Conservation (phyloP, 2,329 filamentous ascomycete species). For the Xylariaceae sp. region DNA sequence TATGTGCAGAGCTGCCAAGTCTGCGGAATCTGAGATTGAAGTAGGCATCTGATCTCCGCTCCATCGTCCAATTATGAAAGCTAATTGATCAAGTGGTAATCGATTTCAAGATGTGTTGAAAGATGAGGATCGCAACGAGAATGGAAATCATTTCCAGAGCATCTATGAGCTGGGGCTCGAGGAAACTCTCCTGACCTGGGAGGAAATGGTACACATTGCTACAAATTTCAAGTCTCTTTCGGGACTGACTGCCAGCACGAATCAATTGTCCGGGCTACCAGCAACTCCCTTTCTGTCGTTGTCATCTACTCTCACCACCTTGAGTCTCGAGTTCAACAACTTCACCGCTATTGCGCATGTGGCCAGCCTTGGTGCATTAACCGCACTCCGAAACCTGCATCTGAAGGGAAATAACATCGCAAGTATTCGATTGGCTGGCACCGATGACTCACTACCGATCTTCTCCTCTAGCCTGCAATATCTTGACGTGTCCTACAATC, state of each 20-base stretch:
- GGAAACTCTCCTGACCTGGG: constrained; percentile 65
- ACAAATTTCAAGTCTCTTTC: constrained; percentile 52
- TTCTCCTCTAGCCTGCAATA: constrained; percentile 59
- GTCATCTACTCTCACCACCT: constrained; percentile 52
- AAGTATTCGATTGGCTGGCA: constrained; percentile 30
- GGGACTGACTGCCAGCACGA: constrained; percentile 53
- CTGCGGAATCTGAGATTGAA: constrained; percentile 68
- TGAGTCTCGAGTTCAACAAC: constrained; percentile 72
- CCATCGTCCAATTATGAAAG: not conserved
- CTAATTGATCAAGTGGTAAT: constrained; percentile 60
- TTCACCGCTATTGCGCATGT: constrained; percentile 61
- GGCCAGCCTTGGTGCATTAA: constrained; percentile 48
- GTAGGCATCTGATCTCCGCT: constrained; percentile 45
- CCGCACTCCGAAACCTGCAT: constrained; percentile 57
- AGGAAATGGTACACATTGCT: constrained; percentile 56
- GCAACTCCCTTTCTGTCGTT: constrained; percentile 39
- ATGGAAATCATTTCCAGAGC: constrained; percentile 43
- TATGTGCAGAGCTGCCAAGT: constrained; percentile 68
- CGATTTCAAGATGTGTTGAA: constrained; percentile 55
- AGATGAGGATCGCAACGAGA: constrained; percentile 35
- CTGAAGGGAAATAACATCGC: constrained; percentile 76
- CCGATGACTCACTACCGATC: constrained; percentile 36
- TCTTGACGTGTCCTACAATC: constrained; percentile 73
- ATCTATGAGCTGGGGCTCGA: constrained; percentile 64
- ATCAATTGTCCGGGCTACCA: constrained; percentile 55